Conservation (phyloP, 345 rosid species). For the Heritiera littoralis region DNA sequence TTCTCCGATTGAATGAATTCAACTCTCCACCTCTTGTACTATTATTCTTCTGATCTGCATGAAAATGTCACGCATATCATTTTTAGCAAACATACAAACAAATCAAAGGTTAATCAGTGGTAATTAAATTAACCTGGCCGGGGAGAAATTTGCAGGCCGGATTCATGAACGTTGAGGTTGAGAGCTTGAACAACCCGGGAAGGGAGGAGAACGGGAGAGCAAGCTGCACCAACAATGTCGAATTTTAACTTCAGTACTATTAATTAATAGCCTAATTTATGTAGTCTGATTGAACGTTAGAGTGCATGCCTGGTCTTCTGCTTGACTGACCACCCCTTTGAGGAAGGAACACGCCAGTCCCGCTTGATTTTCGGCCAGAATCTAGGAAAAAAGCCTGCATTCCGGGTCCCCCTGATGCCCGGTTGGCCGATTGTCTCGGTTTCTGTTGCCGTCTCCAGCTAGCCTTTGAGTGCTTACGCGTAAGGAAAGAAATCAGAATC, state of each 20-base stretch:
- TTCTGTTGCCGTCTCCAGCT: constrained; percentile 20
- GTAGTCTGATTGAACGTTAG: not conserved
- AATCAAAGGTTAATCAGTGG: not conserved
- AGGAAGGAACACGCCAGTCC: constrained; percentile 94
- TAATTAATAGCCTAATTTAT: too few relatives aligned
- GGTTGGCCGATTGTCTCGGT: constrained; percentile 17
- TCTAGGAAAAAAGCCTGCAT: constrained; percentile 85
- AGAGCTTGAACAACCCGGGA: constrained; percentile 59
- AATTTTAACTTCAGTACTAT: not conserved
- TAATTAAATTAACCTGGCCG: constrained; percentile 29
- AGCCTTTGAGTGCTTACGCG: constrained; percentile 27
- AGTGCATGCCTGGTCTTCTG: constrained; percentile 56
- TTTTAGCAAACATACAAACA: not conserved
- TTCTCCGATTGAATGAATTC: not conserved
- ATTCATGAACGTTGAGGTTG: constrained; percentile 45
- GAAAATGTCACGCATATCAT: not conserved
- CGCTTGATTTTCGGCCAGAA: constrained; percentile 55
- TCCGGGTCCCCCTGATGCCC: constrained; percentile 51
- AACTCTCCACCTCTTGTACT: constrained; percentile 9
- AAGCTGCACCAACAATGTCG: constrained; percentile 33
- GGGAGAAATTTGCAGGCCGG: constrained; percentile 47
- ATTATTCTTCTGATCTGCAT: constrained; percentile 13
- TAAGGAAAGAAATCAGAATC: not conserved
- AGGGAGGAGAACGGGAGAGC: constrained; percentile 62
- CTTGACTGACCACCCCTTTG: constrained; percentile 38